Evolutionary conservation across 2,329 filamentous ascomycete genomes (phyloP).

Genomic region (Paradendryphiella salina): DNA sequence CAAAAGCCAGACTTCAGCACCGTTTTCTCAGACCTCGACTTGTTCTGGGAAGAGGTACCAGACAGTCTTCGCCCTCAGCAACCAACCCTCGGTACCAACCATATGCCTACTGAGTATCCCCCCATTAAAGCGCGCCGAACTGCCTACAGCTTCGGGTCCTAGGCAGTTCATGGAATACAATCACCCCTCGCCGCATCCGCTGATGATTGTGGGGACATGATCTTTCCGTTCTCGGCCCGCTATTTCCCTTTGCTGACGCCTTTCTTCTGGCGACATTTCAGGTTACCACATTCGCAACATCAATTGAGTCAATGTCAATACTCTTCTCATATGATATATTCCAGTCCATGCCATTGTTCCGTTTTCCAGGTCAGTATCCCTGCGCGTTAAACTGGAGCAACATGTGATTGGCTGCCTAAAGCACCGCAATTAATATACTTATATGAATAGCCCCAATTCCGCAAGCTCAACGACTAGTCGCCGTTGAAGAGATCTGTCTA

Average conservation of each 20-base stretch:
- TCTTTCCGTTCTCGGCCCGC: neutral
- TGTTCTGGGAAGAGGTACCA: too few species aligned
- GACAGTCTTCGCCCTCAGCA: too few species aligned
- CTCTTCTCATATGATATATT: neutral
- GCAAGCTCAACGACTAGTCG: conserved; percentile 24
- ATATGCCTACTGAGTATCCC: too few species aligned
- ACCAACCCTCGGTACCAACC: too few species aligned
- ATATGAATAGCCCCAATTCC: conserved; percentile 43
- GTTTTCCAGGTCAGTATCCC: conserved; percentile 9
- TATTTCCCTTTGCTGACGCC: neutral
- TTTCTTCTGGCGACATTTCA: neutral
- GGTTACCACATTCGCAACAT: neutral
- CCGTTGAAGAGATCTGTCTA: conserved; percentile 32
- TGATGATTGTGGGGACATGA: neutral
- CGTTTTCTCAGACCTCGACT: too few species aligned
- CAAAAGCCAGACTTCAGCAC: too few species aligned
- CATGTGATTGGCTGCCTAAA: conserved; percentile 31
- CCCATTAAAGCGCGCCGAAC: too few species aligned
- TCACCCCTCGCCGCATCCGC: neutral
- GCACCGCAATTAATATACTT: conserved; percentile 44
- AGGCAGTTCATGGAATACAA: too few species aligned
- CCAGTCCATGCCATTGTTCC: conserved; percentile 7
- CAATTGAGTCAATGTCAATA: neutral
- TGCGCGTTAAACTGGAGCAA: neutral
- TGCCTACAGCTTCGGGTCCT: too few species aligned